Evolutionary conservation across 2,329 filamentous ascomycete species (phyloP), one percentile per base, ranked within the genome.

Genomic region (Curvularia sp.): DNA sequence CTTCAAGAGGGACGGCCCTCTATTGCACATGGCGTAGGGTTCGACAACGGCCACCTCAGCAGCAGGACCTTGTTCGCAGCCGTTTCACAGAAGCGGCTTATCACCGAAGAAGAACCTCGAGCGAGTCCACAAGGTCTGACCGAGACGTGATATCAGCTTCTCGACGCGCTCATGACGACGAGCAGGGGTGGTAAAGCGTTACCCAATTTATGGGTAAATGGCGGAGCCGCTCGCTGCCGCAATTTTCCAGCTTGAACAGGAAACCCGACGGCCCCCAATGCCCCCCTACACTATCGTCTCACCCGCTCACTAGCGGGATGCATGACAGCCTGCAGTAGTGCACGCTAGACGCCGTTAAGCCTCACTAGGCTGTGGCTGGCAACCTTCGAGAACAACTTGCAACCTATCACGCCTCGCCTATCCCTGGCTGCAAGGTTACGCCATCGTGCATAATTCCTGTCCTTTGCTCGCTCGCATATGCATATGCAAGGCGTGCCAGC

Each of bases 311-410:
- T 58, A 58, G 35, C 41, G 52, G 31, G 20, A 58, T 55, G 56
- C 52, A 58, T 50, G 53, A 51, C 35, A 55, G 30, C 56, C 52
- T 58, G 56, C 56, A 58, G 56, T 58, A 58, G 56, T 35, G 26
- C 26, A 41, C 31, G n/a, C 52, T 58, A 58, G 51, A 38, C 51
- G 52, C 56, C 56, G 56, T 58, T 58, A 55, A 55, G 56, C 52
- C 52, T 50, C 56, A 55, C 56, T 55, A 58, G 35, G 31, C 47
- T 47, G 47, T 33, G 26, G 52, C 46, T 26, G 52, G 56, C 30
- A 58, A 51, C 35, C 31, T 55, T 55, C 56, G 52, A 55, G 56
- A 58, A 58, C 24, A 33, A 18, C 31, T 24, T 35, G 18, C 24
- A 48, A 30, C 43, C 49, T 48, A 53, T 33, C 55, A 47, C 12